phyloP scores from a whole-genome alignment of 345 rosid species.

The Bruguiera gymnorhiza region DNA sequence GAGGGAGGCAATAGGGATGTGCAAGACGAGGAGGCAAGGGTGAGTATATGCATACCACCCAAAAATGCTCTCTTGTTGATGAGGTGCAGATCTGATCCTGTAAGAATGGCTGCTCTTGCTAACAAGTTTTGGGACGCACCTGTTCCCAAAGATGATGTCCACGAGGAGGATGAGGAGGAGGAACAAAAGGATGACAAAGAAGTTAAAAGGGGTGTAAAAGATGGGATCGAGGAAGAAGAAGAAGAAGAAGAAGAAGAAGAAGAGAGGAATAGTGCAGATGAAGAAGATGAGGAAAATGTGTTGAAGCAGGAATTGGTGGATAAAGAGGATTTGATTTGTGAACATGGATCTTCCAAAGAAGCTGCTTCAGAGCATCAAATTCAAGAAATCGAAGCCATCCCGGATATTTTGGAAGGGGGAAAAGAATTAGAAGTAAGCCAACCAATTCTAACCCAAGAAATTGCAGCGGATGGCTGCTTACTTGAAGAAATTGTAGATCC shows the following conservation, averaged over 20 bases:
- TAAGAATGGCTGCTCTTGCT: conserved; percentile 87
- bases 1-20: conserved; percentile 17
- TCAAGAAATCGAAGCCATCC: conserved; percentile 11
- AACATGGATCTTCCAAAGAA: conserved; percentile 33
- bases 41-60: conserved; percentile 72
- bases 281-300: neutral
- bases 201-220: neutral
- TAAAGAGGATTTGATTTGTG: conserved; percentile 26
- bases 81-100: conserved; percentile 99
- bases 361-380: conserved; percentile 14
- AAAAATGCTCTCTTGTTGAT: conserved; percentile 85
- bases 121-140: conserved; percentile 71
- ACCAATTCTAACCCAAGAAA: conserved; percentile 3
- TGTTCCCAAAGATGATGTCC: conserved; percentile 23
- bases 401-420: conserved; percentile 22
- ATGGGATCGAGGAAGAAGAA: neutral
- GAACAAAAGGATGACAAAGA: conserved; percentile 2
- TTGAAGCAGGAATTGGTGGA: conserved; percentile 32
- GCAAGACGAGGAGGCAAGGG: conserved; percentile 46
- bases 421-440: neutral
- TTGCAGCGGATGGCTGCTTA: neutral
- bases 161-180: conserved; percentile 13
- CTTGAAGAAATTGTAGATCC: conserved; percentile 19
- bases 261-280: neutral
- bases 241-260: too few species aligned